phyloP scores from a whole-genome alignment of 129 eudicot genomes.

The Pulicaria dysenterica region DNA sequence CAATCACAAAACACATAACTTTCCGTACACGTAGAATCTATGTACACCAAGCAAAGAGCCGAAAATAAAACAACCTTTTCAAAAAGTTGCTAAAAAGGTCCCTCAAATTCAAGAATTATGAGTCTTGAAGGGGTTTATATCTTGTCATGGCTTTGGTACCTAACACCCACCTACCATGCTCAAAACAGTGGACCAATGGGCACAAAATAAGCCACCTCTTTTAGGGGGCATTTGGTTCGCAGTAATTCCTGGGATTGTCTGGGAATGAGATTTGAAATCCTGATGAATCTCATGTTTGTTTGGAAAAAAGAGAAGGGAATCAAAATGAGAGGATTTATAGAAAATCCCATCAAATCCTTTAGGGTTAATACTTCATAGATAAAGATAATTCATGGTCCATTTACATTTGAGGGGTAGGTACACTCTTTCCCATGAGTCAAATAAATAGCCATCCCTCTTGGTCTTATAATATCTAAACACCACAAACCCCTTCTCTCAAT shows the following conservation, averaged over 20 bases:
- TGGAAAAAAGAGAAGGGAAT: too few species aligned
- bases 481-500: background rate
- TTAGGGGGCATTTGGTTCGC: too few species aligned
- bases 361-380: background rate
- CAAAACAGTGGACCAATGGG: slow-evolving; percentile 16
- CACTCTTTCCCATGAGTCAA: slow-evolving; percentile 21
- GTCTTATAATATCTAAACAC: background rate
- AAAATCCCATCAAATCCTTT: too few species aligned
- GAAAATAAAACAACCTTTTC: background rate
- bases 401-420: slow-evolving; percentile 32
- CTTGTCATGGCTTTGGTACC: background rate
- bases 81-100: too few species aligned
- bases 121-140: background rate
- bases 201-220: background rate
- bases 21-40: too few species aligned
- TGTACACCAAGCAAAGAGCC: too few species aligned
- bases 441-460: slow-evolving; percentile 15
- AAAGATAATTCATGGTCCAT: background rate
- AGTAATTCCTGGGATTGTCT: too few species aligned
- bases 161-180: slow-evolving; percentile 20
- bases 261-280: too few species aligned
- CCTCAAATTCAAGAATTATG: background rate
- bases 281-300: too few species aligned
- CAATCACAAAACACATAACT: too few species aligned
- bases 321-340: too few species aligned